Evolutionary conservation across 1,284 basidiomycete genomes (phyloP).

Genomic region (Boletellus deceptivus): DNA sequence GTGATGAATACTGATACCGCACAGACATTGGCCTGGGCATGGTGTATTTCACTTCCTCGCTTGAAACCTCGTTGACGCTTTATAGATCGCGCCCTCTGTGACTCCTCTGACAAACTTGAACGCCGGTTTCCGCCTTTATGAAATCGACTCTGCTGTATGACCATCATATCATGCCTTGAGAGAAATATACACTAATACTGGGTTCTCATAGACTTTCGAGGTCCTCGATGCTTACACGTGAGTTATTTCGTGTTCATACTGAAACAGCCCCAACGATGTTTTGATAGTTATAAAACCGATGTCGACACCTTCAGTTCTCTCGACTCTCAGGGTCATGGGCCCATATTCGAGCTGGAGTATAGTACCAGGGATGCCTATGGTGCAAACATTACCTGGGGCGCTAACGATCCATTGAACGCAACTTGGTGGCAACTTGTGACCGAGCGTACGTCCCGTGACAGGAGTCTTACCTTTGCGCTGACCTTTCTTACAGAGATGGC

Average conservation of each 20-base stretch:
- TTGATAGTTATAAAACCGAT: constrained; percentile 57
- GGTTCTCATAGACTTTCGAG: constrained; percentile 60
- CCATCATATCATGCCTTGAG: neutral
- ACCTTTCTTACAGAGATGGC: constrained; percentile 53
- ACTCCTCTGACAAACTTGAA: constrained; percentile 76
- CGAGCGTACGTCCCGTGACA: constrained; percentile 49
- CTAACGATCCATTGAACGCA: constrained; percentile 71
- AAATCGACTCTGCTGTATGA: constrained; percentile 68
- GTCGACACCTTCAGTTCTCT: constrained; percentile 57
- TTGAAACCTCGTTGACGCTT: constrained; percentile 6
- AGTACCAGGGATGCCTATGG: constrained; percentile 70
- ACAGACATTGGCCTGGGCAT: constrained; percentile 53
- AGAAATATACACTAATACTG: neutral
- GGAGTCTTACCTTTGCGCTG: neutral
- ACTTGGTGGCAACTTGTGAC: constrained; percentile 85
- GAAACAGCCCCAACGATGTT: neutral
- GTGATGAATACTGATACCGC: constrained; percentile 58
- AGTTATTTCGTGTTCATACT: constrained; percentile 21
- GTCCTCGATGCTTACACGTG: constrained; percentile 73
- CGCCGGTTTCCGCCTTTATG: constrained; percentile 77
- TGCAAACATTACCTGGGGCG: constrained; percentile 60
- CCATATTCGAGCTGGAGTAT: constrained; percentile 70
- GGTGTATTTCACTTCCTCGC: constrained; percentile 7
- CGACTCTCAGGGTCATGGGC: constrained; percentile 58
- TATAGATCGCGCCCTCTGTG: constrained; percentile 64